Conservation (phyloP, 148 eudicot species). For the Rhododendron henanense region DNA sequence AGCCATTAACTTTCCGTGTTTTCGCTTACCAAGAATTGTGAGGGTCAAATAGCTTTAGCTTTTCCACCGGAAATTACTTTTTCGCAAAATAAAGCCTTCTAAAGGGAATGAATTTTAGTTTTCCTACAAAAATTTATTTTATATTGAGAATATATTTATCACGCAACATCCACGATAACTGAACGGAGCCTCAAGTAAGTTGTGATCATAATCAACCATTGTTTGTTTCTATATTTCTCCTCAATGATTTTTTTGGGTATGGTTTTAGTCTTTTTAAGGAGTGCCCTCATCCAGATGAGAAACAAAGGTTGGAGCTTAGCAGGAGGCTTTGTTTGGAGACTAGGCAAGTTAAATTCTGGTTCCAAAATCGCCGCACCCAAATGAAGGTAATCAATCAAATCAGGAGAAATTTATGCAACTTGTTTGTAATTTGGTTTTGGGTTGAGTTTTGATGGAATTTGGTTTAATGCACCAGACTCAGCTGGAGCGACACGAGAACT, state of each 20-base stretch:
- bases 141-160: not conserved
- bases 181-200: not conserved
- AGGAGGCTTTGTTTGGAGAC: slow-evolving; percentile 78
- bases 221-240: not conserved
- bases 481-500: slow-evolving; percentile 87
- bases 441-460: not conserved
- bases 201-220: not conserved
- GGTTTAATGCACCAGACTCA: slow-evolving; percentile 60
- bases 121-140: not conserved
- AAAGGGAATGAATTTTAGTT: not conserved
- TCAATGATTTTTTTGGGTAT: slow-evolving; percentile 4
- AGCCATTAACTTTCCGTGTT: not conserved
- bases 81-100: too few relatives aligned
- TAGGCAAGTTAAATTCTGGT: slow-evolving; percentile 96
- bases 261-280: slow-evolving; percentile 73
- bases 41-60: not conserved
- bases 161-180: not conserved
- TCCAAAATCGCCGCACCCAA: slow-evolving; percentile 91
- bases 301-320: slow-evolving; percentile 92
- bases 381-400: slow-evolving; percentile 66
- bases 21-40: not conserved
- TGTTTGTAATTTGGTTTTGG: not conserved
- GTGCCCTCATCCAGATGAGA: slow-evolving; percentile 99
- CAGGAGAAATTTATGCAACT: not conserved
- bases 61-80: too few relatives aligned